Evolutionary conservation across 2,329 filamentous ascomycete genomes (phyloP), one percentile per base, ranked within the genome.

Genomic region (Neurospora sp.): DNA sequence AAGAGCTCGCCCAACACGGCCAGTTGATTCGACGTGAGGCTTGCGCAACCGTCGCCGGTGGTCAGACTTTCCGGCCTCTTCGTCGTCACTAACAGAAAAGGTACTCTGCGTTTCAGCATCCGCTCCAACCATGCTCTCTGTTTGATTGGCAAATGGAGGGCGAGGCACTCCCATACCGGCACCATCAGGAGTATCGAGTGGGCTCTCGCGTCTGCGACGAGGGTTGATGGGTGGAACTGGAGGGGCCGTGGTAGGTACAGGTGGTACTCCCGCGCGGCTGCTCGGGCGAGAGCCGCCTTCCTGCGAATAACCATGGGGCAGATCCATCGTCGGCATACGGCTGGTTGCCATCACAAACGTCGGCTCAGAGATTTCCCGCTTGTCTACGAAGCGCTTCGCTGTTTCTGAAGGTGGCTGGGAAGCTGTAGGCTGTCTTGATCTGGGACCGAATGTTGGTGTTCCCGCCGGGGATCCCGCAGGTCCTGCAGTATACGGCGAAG

Each of bases 141-240:
- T 68, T 17, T 74, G 74, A 58, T 69, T 73, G 6, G 68, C 77
- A 43, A 77, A 73, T 23, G 78, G 78, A 28, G 79, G 71, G 33
- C 77, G 75, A 3, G 80, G 78, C 6, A 77, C 75, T 62, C 78
- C 78, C 33, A 77, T 75, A 66, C 75, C 76, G n/a, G 70, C 73
- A 6, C 76, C 75, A 5, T 82, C 81, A 13, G 82, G 82, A 68
- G 84, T 82, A 2, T 77, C 75, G 39, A 76, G 78, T 0, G 78
- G 77, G 13, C 76, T 77, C 13, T 82, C 79, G 67, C 80, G 78
- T 66, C 79, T 80, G 10, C 87, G 83, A 67, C 85, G 82, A 38
- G 87, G 87, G 75, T 89, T 89, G 76, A 89, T 86, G 1, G 86
- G 86, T 2, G 87, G 87, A 42, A 89, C 71, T 2, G 86, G 86